Evolutionary conservation across 768 basidiomycete species (phyloP).

Genomic region (Serendipita indica): DNA sequence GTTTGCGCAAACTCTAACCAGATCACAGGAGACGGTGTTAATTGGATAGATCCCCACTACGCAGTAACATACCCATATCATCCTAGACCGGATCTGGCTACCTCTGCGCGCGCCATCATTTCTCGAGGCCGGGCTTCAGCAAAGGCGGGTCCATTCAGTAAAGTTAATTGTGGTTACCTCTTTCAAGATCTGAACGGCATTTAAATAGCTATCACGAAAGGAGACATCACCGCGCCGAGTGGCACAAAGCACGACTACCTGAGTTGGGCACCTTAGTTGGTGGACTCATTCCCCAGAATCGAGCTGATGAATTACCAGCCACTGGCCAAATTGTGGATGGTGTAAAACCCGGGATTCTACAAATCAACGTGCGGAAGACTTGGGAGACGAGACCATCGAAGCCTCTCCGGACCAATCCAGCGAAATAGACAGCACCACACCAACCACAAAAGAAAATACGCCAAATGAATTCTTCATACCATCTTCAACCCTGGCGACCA

Average conservation of each 20-base stretch:
- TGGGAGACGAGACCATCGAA: too few relatives aligned
- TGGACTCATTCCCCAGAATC: not conserved
- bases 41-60: slow-evolving; percentile 6
- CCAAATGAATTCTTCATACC: too few relatives aligned
- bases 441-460: too few relatives aligned
- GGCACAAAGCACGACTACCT: slow-evolving; percentile 45
- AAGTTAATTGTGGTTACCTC: not conserved
- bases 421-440: too few relatives aligned
- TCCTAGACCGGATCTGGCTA: not conserved
- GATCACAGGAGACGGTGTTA: not conserved
- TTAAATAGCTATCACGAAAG: slow-evolving; percentile 27
- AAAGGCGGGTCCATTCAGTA: slow-evolving; percentile 2
- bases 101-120: not conserved
- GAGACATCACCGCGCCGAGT: slow-evolving; percentile 24
- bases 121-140: not conserved
- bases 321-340: slow-evolving; percentile 44
- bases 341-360: slow-evolving; percentile 27
- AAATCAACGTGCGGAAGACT: too few relatives aligned
- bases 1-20: too few relatives aligned
- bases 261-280: slow-evolving; percentile 59
- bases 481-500: too few relatives aligned
- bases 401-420: too few relatives aligned
- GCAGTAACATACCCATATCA: not conserved
- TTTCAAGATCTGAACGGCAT: not conserved
- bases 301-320: slow-evolving; percentile 21